Evolutionary conservation across 257 asterid genomes (phyloP).

Genomic region (Linderniella brevidens): DNA sequence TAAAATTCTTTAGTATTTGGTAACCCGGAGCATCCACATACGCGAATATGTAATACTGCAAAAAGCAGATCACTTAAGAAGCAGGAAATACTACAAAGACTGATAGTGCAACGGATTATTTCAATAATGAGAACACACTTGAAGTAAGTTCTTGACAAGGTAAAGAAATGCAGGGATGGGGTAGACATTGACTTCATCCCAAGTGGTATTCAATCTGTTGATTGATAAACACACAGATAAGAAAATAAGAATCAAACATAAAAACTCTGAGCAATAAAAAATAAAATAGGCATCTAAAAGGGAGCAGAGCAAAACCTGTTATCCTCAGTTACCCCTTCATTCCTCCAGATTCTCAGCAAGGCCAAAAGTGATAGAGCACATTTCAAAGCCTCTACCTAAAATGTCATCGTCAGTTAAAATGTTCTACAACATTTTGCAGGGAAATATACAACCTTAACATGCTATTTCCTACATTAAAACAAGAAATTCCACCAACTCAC

Average conservation of each 20-base stretch:
- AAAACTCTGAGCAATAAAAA: neutral
- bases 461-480: neutral
- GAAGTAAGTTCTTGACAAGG: conserved; percentile 90
- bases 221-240: conserved; percentile 1
- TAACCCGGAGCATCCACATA: conserved; percentile 99
- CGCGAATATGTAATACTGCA: conserved; percentile 93
- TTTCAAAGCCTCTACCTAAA: conserved; percentile 89
- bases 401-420: neutral
- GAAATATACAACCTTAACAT: conserved; percentile 1
- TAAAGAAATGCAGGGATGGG: conserved; percentile 97
- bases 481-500: conserved; percentile 32
- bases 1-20: conserved; percentile 89
- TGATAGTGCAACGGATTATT: too few species aligned
- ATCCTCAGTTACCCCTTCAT: conserved; percentile 82
- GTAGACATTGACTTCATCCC: conserved; percentile 87
- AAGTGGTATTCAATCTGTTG: conserved; percentile 71
- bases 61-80: conserved; percentile 10
- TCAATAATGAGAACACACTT: conserved; percentile 30
- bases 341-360: conserved; percentile 71
- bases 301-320: conserved; percentile 41
- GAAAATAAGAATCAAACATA: neutral
- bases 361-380: conserved; percentile 85
- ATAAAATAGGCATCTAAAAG: neutral
- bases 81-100: too few species aligned
- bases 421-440: conserved; percentile 5